Evolutionary conservation across 306 rosid species (phyloP).

Genomic region (Quercus berberidifolia): DNA sequence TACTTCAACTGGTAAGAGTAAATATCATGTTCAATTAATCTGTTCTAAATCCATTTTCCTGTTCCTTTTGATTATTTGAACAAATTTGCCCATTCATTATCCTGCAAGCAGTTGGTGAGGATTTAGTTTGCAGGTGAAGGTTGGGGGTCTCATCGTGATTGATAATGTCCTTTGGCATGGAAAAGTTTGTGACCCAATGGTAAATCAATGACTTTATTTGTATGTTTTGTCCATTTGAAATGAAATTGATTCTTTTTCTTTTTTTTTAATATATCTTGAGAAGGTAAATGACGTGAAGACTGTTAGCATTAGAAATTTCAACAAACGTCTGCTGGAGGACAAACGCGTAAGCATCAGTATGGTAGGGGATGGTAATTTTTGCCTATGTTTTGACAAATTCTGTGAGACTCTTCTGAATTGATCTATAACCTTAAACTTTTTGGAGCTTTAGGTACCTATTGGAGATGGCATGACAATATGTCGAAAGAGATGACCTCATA

Average conservation of each 20-base stretch:
- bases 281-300: slow-evolving; percentile 81
- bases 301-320: slow-evolving; percentile 72
- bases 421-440: slow-evolving; percentile 14
- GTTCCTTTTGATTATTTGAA: neutral
- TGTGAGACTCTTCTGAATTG: neutral
- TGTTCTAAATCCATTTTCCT: neutral
- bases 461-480: slow-evolving; percentile 98
- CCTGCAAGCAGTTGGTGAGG: neutral
- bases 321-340: slow-evolving; percentile 54
- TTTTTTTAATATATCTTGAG: neutral
- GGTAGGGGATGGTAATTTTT: slow-evolving; percentile 43
- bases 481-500: slow-evolving; percentile 46
- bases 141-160: slow-evolving; percentile 79
- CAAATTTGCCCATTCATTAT: neutral
- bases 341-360: slow-evolving; percentile 77
- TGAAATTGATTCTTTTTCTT: slow-evolving; percentile 4
- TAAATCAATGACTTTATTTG: slow-evolving; percentile 22
- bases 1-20: slow-evolving; percentile 71
- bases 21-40: neutral
- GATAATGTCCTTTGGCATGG: slow-evolving; percentile 99
- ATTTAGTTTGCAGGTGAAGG: slow-evolving; percentile 57
- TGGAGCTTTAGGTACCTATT: slow-evolving; percentile 67
- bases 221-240: slow-evolving; percentile 8
- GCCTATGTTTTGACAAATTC: slow-evolving; percentile 4
- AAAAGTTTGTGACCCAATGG: slow-evolving; percentile 86